Percentiles rank a stretch among this genome's conserved stretches.
Conservation (phyloP, 768 basidiomycete species). For the Boletus pseudo-olivaceus region DNA sequence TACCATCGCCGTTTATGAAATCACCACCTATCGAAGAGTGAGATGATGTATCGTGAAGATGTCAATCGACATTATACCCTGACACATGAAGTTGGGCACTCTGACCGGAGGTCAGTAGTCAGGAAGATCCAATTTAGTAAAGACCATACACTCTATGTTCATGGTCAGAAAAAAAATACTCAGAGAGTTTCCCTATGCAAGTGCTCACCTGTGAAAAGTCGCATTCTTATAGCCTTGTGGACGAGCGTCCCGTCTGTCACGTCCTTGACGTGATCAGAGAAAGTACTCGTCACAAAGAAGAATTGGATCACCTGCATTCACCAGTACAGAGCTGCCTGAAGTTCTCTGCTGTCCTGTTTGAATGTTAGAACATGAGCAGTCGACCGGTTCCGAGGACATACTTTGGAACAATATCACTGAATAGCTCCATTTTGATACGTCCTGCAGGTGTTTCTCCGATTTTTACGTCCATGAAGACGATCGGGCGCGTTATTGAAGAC, state of each 20-base stretch:
- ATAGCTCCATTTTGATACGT: constrained; percentile 95
- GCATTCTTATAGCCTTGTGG: constrained; percentile 90
- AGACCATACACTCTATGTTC: constrained; percentile 61
- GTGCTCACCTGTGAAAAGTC: constrained; percentile 82
- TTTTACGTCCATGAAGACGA: constrained; percentile 96
- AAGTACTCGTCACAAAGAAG: not conserved
- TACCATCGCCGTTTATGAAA: constrained; percentile 92
- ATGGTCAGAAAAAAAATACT: constrained; percentile 8
- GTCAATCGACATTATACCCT: constrained; percentile 46
- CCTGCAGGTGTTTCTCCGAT: constrained; percentile 97
- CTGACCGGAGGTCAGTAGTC: constrained; percentile 36
- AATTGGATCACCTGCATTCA: constrained; percentile 70
- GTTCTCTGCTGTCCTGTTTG: constrained; percentile 88
- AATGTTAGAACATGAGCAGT: constrained; percentile 1
- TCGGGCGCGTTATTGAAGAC: constrained; percentile 61
- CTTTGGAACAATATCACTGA: constrained; percentile 95
- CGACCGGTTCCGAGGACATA: constrained; percentile 34
- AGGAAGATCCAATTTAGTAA: not conserved
- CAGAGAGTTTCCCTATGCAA: not conserved
- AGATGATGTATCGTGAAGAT: not conserved
- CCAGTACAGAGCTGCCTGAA: constrained; percentile 97
- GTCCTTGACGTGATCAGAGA: constrained; percentile 16
- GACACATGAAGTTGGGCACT: constrained; percentile 94
- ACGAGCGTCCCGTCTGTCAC: constrained; percentile 51
- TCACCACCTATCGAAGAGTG: constrained; percentile 66